These are phyloP conservation scores for Nakazawaea siamensis DNA, from an alignment of 805 yeast genomes.

Conservation along the genomic window DNA sequence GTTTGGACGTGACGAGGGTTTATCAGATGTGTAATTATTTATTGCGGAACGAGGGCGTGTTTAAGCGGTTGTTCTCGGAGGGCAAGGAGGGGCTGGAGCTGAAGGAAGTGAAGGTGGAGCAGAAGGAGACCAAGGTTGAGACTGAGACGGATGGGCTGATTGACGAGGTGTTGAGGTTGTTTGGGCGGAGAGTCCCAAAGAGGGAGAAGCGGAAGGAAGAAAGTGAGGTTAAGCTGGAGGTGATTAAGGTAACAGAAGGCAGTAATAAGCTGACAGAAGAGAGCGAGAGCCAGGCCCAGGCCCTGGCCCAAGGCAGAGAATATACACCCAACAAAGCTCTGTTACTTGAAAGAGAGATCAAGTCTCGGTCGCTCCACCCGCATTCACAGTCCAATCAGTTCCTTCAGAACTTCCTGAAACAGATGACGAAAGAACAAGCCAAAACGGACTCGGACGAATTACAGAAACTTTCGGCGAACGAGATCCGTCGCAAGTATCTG, in stretches of 20 bases:
- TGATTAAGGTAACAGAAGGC: no score
- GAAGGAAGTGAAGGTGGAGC: constrained; percentile 3
- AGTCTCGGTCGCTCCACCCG: constrained; percentile 1
- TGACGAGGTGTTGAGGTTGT: no score
- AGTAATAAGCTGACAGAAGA: no score
- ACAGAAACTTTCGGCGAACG: constrained; percentile 3
- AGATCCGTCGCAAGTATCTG: constrained; percentile 3
- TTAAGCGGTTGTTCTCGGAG: background rate
- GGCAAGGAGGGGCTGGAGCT: constrained; percentile 3
- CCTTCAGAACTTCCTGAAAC: constrained; percentile 1
- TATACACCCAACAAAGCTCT: background rate
- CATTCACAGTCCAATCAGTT: background rate
- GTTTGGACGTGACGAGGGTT: constrained; percentile 4
- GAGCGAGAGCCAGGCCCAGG: background rate
- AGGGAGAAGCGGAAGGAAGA: background rate
- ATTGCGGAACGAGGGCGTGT: background rate
- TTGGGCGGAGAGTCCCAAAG: no score
- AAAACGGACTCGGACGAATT: background rate
- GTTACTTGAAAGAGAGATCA: constrained; percentile 6
- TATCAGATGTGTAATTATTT: constrained; percentile 9
- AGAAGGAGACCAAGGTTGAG: background rate
- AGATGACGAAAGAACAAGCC: background rate
- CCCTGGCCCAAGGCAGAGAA: background rate
- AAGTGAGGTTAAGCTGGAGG: background rate
- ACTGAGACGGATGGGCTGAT: background rate